Conservation (phyloP, 352 stramenopile genomes). For the Globisporangium takayamanum region DNA sequence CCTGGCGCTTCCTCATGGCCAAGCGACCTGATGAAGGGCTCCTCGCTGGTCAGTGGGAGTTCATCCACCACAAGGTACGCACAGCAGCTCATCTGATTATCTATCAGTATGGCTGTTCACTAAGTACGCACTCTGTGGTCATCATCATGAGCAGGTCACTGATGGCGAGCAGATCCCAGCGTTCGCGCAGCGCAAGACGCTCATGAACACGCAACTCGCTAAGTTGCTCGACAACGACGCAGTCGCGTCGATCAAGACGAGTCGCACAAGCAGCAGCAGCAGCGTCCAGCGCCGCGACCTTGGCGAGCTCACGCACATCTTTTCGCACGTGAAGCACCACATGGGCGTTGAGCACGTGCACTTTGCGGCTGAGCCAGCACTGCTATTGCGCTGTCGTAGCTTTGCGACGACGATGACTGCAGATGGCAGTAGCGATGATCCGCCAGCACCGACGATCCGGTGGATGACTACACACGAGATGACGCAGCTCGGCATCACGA, state of each 20-base stretch:
- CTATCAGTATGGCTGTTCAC: not conserved
- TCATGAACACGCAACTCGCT: constrained; percentile 37
- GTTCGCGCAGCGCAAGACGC: constrained; percentile 52
- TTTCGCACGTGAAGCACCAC: constrained; percentile 88
- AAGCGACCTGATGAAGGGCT: constrained; percentile 67
- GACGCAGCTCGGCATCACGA: constrained; percentile 76
- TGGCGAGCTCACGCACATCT: constrained; percentile 80
- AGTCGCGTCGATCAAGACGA: constrained; percentile 16
- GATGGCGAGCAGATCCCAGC: constrained; percentile 59
- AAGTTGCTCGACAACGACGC: constrained; percentile 26
- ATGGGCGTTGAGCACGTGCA: constrained; percentile 87
- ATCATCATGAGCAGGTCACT: constrained; percentile 23
- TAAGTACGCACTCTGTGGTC: not conserved
- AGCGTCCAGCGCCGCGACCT: constrained; percentile 41
- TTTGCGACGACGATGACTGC: not conserved
- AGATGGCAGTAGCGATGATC: not conserved
- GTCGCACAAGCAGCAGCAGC: not conserved
- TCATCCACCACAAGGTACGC: constrained; percentile 66
- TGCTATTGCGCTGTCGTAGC: not conserved
- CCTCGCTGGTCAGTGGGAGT: constrained; percentile 86
- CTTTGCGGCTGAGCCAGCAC: constrained; percentile 25
- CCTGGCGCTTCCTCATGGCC: constrained; percentile 77
- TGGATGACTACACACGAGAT: constrained; percentile 84
- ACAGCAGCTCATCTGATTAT: not conserved
- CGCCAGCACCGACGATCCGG: constrained; percentile 14